Conservation (phyloP, 2,329 filamentous ascomycete species). For the Thermoascus crustaceus region DNA sequence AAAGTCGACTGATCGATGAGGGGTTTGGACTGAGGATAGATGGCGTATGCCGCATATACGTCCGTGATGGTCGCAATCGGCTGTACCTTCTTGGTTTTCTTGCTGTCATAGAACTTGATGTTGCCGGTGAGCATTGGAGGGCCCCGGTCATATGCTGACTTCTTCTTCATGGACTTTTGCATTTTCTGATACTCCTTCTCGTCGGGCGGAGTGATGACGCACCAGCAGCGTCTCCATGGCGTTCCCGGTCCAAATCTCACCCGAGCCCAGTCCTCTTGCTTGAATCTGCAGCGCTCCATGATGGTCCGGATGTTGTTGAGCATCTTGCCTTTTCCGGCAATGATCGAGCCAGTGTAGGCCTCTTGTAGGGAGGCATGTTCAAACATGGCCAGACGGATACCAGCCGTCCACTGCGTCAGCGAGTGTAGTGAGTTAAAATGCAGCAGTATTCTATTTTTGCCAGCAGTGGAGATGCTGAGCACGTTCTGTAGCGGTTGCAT, state of each 20-base stretch:
- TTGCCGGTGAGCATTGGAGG: constrained; percentile 68
- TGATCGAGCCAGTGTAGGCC: constrained; percentile 89
- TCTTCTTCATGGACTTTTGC: constrained; percentile 75
- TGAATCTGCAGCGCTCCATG: constrained; percentile 69
- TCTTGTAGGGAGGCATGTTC: constrained; percentile 91
- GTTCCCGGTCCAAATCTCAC: constrained; percentile 94
- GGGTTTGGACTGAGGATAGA: constrained; percentile 90
- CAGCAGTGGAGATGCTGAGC: constrained; percentile 88
- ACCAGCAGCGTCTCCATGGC: constrained; percentile 95
- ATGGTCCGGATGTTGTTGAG: constrained; percentile 87
- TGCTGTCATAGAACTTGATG: constrained; percentile 92
- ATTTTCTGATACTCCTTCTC: constrained; percentile 84
- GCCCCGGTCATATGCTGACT: constrained; percentile 71
- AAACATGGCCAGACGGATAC: constrained; percentile 86
- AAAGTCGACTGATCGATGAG: constrained; percentile 91
- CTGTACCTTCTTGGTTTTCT: constrained; percentile 81
- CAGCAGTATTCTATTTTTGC: constrained; percentile 86
- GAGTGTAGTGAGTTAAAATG: constrained; percentile 96
- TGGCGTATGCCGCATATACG: constrained; percentile 85
- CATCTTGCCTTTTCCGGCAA: constrained; percentile 83
- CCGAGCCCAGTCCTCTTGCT: constrained; percentile 85
- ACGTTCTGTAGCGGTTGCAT: constrained; percentile 87
- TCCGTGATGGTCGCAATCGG: constrained; percentile 90
- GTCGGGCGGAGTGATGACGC: constrained; percentile 82
- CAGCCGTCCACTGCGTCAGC: constrained; percentile 89